These are phyloP conservation scores for Dactylellina cionopaga DNA, from an alignment of 2,329 filamentous ascomycete species.

Conservation along the genomic window DNA sequence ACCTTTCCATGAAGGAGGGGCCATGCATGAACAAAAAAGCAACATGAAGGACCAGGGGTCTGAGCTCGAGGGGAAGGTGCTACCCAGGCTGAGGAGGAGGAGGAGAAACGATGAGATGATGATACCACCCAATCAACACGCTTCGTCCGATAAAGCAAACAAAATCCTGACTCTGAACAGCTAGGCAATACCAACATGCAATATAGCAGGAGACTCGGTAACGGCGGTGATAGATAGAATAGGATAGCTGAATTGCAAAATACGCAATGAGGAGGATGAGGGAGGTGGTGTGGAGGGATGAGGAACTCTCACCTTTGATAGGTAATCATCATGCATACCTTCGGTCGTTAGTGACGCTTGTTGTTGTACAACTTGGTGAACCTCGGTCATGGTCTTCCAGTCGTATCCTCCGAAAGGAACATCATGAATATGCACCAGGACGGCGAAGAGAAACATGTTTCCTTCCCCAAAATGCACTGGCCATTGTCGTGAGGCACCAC, in stretches of 20 bases:
- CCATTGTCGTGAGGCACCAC: not conserved
- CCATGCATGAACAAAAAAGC: constrained; percentile 29
- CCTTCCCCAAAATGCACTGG: not conserved
- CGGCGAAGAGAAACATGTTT: not conserved
- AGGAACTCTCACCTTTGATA: not conserved
- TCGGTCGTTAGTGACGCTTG: not conserved
- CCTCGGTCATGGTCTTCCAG: not conserved
- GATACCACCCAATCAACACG: constrained; percentile 46
- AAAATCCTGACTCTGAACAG: constrained; percentile 1
- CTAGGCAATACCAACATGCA: not conserved
- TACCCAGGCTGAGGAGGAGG: constrained; percentile 6
- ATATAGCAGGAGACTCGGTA: not conserved
- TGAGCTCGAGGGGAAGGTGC: not conserved
- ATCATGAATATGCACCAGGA: not conserved
- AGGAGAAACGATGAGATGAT: not conserved
- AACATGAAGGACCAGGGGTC: constrained; percentile 12
- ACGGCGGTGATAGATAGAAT: not conserved
- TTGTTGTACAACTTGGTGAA: not conserved
- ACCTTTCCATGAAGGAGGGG: not conserved
- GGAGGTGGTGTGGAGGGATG: not conserved
- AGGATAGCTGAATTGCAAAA: no score
- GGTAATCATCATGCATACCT: not conserved
- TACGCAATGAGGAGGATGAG: no score
- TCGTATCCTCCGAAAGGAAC: not conserved
- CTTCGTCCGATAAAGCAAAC: constrained; percentile 43